Base-by-base conservation (phyloP, 116 monocot species). In the Thalassia testudinum region DNA sequence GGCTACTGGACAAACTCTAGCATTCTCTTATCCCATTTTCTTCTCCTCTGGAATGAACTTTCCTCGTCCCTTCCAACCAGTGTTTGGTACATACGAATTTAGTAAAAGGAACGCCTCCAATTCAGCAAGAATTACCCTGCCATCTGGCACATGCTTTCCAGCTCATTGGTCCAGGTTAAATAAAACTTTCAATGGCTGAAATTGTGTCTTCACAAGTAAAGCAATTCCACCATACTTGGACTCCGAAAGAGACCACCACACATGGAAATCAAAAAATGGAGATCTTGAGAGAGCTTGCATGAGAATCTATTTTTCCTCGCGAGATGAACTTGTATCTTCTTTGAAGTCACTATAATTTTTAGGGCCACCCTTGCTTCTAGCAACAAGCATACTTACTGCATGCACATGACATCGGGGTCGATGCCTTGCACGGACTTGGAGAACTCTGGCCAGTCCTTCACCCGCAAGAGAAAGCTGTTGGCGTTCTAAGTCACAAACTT, bases 191-290 rank as follows among this genome's bases (percentile, higher is more conserved):
- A 75, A 74, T 23, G 95, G 87, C 51, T 66, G 71, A 61, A 71
- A 70, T 51, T 81, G 75, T 26, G 70, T 81, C 71, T 95, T 95
- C 48, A 95, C 59, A 62, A 95, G 59, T 65, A 95, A 78, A 58
- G 95, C 95, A 60, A 88, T 95, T 23, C 95, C 95, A 10, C 43
- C 87, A 66, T 95, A 95, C 70, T 95, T 95, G 28, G 95, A 78
- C 52, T 95, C 88, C 44, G 95, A 87, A 81, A 95, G 95, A 57
- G 95, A 95, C 95, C 95, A 95, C 87, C 87, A 95, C 8, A 87
- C 76, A 61, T 65, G 68, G 64, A 84, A 95, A 53, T 74, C 68
- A 59, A 61, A 61, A 62, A 85, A 95, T 52, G 81, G 81, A 43
- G 68, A 64, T 69, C 49, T 76, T 45, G 84, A 84, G 48, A 95